Evolutionary conservation across 2,329 filamentous ascomycete species (phyloP), one percentile per base, ranked within the genome.

Genomic region (Coniochaeta prunicola): DNA sequence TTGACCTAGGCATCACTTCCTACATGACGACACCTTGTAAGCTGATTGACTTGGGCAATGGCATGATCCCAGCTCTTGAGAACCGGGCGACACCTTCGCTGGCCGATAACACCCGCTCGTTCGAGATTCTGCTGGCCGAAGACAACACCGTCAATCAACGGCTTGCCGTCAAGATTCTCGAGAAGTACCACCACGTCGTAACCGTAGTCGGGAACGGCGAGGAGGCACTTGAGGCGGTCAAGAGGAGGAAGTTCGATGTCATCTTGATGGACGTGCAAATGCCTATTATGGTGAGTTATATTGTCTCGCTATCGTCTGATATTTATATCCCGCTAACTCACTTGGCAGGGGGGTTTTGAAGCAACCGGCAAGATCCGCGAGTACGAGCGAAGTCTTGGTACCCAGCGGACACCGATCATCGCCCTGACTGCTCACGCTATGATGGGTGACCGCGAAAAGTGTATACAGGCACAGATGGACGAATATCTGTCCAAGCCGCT

Each of bases 251-350:
- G 70, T 99, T 96, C 71, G 94, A 99, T 72, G 91, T 96, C 62
- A 94, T 99, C 64, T 82, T 99, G 55, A 99, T 99, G 94, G 94
- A 99, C 70, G 94, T 99, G 19, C 94, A 97, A 72, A 99, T 99
- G 94, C 94, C 94, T n/a, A 90, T 97, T 68, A 97, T 97, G 92
- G 87, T 90, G 76, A 77, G 85, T 57, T 56, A 63, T 34, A n/a
- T n/a, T n/a, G n/a, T n/a, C n/a, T n/a, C n/a, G n/a, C n/a, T n/a
- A n/a, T n/a, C n/a, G n/a, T n/a, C n/a, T n/a, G n/a, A n/a, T n/a
- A n/a, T n/a, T n/a, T n/a, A n/a, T n/a, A n/a, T n/a, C n/a, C n/a
- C n/a, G 61, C 74, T 82, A 70, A 82, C 69, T 53, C n/a, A 58
- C 21, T 17, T 26, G 10, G 45, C 59, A 90, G 87, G 94, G 94